Conservation (phyloP, 2,329 filamentous ascomycete species). For the Fusarium sp. region DNA sequence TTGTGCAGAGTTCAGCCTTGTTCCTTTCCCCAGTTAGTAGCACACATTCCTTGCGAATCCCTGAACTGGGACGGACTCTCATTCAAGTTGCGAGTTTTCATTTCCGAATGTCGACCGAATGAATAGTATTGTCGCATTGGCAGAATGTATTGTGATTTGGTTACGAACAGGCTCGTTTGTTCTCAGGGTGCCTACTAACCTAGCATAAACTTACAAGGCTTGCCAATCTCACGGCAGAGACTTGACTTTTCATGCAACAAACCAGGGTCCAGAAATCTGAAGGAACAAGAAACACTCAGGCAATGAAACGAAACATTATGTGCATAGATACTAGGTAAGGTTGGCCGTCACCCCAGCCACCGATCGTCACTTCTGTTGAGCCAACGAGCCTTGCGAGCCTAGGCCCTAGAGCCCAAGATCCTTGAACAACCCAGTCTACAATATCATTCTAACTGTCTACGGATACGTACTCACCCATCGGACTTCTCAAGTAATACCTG, state of each 20-base stretch:
- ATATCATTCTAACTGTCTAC: slow-evolving; percentile 3
- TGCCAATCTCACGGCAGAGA: slow-evolving; percentile 8
- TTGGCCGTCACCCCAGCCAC: slow-evolving; percentile 33
- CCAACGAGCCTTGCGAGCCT: slow-evolving; percentile 27
- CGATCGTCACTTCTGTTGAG: slow-evolving; percentile 39
- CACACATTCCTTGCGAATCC: slow-evolving; percentile 15
- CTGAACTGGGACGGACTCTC: background rate
- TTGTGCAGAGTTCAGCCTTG: slow-evolving; percentile 32
- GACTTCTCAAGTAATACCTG: slow-evolving; percentile 9
- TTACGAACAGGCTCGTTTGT: background rate
- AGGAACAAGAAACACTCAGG: slow-evolving; percentile 44
- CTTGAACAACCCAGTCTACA: slow-evolving; percentile 23
- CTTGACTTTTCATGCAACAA: slow-evolving; percentile 14
- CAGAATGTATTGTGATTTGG: background rate
- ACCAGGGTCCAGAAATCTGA: slow-evolving; percentile 15
- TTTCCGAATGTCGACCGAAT: slow-evolving; percentile 7
- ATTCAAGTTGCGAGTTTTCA: slow-evolving; percentile 4
- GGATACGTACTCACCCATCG: background rate
- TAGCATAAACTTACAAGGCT: background rate
- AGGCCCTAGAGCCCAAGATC: slow-evolving; percentile 24
- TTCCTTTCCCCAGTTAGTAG: slow-evolving; percentile 4
- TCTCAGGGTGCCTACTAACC: background rate
- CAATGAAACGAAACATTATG: slow-evolving; percentile 47
- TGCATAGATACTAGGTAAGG: slow-evolving; percentile 17
- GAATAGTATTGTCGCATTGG: slow-evolving; percentile 1